Evolutionary conservation across 2,329 filamentous ascomycete species (phyloP).

Genomic region (Colletotrichum nymphaeae): DNA sequence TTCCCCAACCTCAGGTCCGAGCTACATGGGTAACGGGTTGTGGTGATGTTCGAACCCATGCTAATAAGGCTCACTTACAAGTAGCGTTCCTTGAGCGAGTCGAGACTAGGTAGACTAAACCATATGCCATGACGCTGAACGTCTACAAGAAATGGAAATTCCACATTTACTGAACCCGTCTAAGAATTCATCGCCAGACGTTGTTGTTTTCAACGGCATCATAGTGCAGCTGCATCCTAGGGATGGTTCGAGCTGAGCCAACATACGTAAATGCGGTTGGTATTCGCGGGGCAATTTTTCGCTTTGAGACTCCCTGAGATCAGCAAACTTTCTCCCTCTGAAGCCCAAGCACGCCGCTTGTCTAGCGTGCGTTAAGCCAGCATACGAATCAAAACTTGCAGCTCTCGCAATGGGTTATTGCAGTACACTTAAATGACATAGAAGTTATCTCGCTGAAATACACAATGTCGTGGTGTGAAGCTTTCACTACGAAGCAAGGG

Average conservation of each 20-base stretch:
- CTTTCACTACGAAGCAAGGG: neutral
- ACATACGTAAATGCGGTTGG: too few species aligned
- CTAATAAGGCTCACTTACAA: neutral
- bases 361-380: too few species aligned
- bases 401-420: too few species aligned
- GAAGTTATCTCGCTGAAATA: too few species aligned
- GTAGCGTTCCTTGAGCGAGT: neutral
- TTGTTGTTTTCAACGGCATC: neutral
- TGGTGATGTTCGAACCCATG: neutral
- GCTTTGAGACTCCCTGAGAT: neutral
- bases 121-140: too few species aligned
- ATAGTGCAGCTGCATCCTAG: neutral
- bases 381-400: too few species aligned
- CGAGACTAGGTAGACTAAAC: too few species aligned
- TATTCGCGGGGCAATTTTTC: neutral
- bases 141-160: too few species aligned
- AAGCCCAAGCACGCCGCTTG: neutral
- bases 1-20: conserved; percentile 33
- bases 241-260: neutral
- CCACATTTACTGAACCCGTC: too few species aligned
- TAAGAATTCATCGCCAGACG: neutral
- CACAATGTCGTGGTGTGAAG: neutral
- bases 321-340: neutral
- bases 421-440: too few species aligned
- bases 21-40: neutral